These are phyloP conservation scores for Gossypium turneri DNA, from an alignment of 345 rosid genomes.

Conservation along the genomic window DNA sequence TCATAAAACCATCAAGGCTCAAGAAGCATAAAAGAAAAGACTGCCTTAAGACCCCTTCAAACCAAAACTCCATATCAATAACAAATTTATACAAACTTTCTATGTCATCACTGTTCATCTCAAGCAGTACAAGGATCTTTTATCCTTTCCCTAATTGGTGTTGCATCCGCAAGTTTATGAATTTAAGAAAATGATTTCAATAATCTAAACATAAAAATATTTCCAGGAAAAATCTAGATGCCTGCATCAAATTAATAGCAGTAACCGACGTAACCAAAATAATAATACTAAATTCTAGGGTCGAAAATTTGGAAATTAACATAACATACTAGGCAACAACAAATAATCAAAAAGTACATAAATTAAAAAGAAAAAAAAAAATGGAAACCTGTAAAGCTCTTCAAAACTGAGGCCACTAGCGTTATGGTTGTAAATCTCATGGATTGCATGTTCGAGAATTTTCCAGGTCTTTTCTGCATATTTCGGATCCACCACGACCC, in stretches of 20 bases:
- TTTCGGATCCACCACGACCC: constrained; percentile 94
- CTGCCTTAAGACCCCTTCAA: not conserved
- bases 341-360: not conserved
- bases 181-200: not conserved
- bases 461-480: constrained; percentile 97
- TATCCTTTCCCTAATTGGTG: not conserved
- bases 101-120: not conserved
- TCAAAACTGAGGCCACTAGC: constrained; percentile 97
- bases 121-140: not conserved
- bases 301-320: not conserved
- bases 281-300: not conserved
- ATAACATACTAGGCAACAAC: not conserved
- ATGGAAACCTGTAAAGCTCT: constrained; percentile 78
- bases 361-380: not conserved
- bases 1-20: not conserved
- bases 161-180: not conserved
- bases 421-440: constrained; percentile 95
- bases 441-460: constrained; percentile 93
- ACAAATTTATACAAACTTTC: not conserved
- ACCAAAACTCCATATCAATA: not conserved
- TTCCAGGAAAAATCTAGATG: not conserved
- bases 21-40: not conserved
- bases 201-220: not conserved
- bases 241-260: not conserved
- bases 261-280: not conserved